Percentiles rank a stretch among this genome's conserved stretches.
These are phyloP conservation scores for Rosa multiflora DNA, from an alignment of 306 rosid species.

Conservation along the genomic window DNA sequence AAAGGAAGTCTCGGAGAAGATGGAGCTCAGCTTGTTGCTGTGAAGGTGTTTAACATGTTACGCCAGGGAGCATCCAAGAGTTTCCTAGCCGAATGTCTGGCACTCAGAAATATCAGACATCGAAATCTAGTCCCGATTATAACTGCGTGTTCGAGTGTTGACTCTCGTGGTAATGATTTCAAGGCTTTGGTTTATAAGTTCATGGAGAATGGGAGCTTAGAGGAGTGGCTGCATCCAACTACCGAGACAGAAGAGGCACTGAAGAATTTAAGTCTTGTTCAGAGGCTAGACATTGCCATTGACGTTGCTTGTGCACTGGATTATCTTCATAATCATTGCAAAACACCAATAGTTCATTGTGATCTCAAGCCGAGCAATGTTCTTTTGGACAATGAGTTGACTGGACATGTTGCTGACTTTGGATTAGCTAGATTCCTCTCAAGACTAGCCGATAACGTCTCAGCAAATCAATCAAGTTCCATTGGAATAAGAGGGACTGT, in stretches of 20 bases:
- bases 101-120: background rate
- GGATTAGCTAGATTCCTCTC: conserved; percentile 5
- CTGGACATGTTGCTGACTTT: conserved; percentile 8
- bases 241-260: background rate
- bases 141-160: conserved; percentile 9
- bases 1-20: background rate
- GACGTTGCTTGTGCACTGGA: conserved; percentile 9
- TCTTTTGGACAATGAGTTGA: conserved; percentile 2
- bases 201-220: conserved; percentile 11
- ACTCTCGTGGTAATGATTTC: conserved; percentile 3
- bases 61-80: background rate
- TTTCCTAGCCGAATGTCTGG: conserved; percentile 7
- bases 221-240: conserved; percentile 11
- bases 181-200: conserved; percentile 3
- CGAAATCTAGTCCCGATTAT: conserved; percentile 3
- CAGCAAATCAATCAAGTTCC: background rate
- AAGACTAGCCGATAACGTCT: background rate
- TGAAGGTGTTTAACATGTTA: conserved; percentile 13
- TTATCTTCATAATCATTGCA: conserved; percentile 2
- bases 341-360: conserved; percentile 4
- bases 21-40: background rate
- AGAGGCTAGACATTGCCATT: background rate
- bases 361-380: conserved; percentile 12
- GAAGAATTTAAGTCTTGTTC: background rate
- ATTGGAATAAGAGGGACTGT: conserved; percentile 1